Evolutionary conservation across 2,329 filamentous ascomycete genomes (phyloP), one percentile per base, ranked within the genome.

Genomic region (Hymenoscyphus linearis): DNA sequence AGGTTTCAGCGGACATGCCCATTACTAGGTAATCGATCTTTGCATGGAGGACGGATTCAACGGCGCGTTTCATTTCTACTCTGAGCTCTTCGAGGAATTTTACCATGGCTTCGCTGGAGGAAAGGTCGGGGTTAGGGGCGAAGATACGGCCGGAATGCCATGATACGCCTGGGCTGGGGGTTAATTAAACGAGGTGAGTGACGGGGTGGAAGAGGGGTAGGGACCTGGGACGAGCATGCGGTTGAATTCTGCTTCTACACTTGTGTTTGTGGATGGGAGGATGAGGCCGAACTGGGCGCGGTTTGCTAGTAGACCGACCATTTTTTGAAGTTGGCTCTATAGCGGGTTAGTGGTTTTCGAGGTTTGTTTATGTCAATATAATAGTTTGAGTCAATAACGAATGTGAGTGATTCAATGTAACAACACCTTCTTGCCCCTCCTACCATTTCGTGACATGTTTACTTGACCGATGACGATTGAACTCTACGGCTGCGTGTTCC

Each of bases 1-100:
- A 73, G 2, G 70, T 73, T 64, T 73, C 72, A 1, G 70, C 70
- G 4, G 65, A 69, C 71, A 73, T 74, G 22, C 72, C 70, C 71
- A 73, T 73, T 31, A 73, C 71, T 60, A 73, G 65, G 64, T 67
- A 73, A 34, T 72, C 72, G 9, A 69, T 67, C 54, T 68, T 63
- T 25, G 68, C 69, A 22, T 68, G 68, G 63, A 67, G 67, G 14
- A 71, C 70, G 35, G 64, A 67, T 27, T 65, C 54, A 5, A 73
- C 72, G 7, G 71, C 71, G 18, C 59, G 65, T 27, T 69, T 67
- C 57, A 72, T 72, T 54, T 72, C 67, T 18, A 62, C 62, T 1
- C 72, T 65, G 7, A 73, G 63, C 18, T 72, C 68, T 52, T 67
- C 64, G 55, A 72, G 68, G 63, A 74, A 72, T 13, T 69, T 65